phyloP scores from a whole-genome alignment of 495 filamentous ascomycete species.

The Lophium mytilinum region DNA sequence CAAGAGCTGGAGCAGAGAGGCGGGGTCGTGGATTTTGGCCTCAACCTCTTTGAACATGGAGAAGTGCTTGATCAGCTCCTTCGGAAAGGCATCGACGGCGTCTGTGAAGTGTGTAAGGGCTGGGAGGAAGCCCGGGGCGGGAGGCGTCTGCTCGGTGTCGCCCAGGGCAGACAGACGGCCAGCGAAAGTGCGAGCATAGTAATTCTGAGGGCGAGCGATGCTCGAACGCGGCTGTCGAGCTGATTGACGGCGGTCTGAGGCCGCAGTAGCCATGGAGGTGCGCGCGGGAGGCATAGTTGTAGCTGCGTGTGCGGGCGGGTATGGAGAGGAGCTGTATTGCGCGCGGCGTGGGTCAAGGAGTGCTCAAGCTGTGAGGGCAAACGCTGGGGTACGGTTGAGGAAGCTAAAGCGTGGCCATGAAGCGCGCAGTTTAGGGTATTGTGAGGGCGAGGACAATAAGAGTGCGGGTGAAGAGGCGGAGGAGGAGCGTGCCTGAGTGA shows the following conservation, averaged over 20 bases:
- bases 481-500: no score
- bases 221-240: conserved; percentile 54
- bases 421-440: no score
- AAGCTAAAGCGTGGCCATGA: no score
- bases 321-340: no score
- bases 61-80: conserved; percentile 90
- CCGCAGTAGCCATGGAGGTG: conserved; percentile 9
- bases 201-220: conserved; percentile 49
- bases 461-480: no score
- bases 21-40: conserved; percentile 76
- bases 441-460: no score
- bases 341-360: no score
- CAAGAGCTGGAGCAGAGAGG: conserved; percentile 61
- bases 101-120: conserved; percentile 93
- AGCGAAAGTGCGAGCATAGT: conserved; percentile 46
- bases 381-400: no score
- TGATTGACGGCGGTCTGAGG: conserved; percentile 44
- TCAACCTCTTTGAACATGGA: conserved; percentile 94
- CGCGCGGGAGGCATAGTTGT: conserved; percentile 22
- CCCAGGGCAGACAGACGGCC: conserved; percentile 36
- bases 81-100: conserved; percentile 82
- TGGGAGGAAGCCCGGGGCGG: conserved; percentile 67
- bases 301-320: no score
- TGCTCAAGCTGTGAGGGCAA: no score
- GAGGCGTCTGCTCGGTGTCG: conserved; percentile 25